Base-by-base conservation (phyloP, 2,329 filamentous ascomycete species). In the Calonectria montana region DNA sequence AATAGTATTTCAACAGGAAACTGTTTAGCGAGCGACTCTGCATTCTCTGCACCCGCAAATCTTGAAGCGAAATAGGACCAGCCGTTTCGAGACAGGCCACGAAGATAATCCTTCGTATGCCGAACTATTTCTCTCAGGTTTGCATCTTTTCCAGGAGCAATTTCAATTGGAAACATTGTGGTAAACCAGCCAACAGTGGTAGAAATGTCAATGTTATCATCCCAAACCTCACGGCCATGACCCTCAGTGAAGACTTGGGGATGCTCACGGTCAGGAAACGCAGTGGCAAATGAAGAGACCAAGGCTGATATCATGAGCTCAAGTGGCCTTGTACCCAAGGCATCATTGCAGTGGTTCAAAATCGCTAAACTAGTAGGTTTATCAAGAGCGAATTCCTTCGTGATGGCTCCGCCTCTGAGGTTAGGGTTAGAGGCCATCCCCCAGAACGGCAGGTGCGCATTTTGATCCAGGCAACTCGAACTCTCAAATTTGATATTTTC, bases 171-270 rank as follows among this genome's bases (percentile, higher is more conserved):
- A 45, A 67, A 79, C 21, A 84, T 71, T 1, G 80, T 80, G 0
- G 82, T 82, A 69, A 84, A 84, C 82, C 82, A 84, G 1, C 82
- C 83, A 1, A 87, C 82, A 0, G 84, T 86, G 6, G 77, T 69
- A 0, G 84, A 83, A 1, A 84, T 72, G 68, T 87, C 82, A 5
- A 83, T 71, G 0, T 65, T 37, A 5, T 75, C 48, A 35, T 79
- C 75, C 76, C 78, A 81, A 2, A 80, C 67, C 31, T 86, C 84
- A 16, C 85, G 80, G 4, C 84, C 85, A 53, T 87, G 84, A 1
- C 82, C 81, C 68, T 87, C 84, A 39, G 76, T 81, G 70, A 83
- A 86, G 2, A 87, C 75, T 4, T 77, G 69, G 0, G 84, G 84
- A 0, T 75, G 25, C 0, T 72, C 6, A 1, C 83, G 80, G 63